phyloP scores from a whole-genome alignment of 2,329 filamentous ascomycete genomes.

The Aspergillus novofumigatus region DNA sequence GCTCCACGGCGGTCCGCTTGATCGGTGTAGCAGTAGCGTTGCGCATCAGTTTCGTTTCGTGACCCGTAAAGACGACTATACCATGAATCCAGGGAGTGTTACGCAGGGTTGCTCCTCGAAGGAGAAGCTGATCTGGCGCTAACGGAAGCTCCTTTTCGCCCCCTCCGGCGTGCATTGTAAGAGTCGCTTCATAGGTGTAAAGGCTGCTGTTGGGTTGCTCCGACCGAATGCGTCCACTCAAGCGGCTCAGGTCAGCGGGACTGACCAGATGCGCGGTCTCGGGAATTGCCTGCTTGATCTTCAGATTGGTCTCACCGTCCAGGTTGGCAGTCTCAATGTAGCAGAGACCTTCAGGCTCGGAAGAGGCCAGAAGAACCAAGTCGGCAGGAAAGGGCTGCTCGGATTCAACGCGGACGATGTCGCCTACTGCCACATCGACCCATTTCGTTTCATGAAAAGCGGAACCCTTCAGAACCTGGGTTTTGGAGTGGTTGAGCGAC shows the following conservation, averaged over 20 bases:
- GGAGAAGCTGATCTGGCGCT: constrained; percentile 85
- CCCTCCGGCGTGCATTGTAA: constrained; percentile 85
- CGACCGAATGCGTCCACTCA: constrained; percentile 82
- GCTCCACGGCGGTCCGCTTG: constrained; percentile 94
- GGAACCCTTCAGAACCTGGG: constrained; percentile 76
- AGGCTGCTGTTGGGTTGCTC: constrained; percentile 98
- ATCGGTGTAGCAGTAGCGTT: constrained; percentile 97
- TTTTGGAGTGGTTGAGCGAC: constrained; percentile 80
- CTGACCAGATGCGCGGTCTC: constrained; percentile 88
- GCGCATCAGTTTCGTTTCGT: constrained; percentile 98
- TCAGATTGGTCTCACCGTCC: constrained; percentile 95
- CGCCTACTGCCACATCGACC: constrained; percentile 89
- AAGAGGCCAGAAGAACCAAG: constrained; percentile 85
- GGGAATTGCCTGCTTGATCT: constrained; percentile 95
- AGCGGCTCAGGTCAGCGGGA: constrained; percentile 74
- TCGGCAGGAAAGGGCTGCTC: constrained; percentile 95
- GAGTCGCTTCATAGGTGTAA: constrained; percentile 94
- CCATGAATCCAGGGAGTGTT: constrained; percentile 98
- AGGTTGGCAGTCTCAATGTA: constrained; percentile 98
- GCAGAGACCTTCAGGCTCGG: constrained; percentile 93
- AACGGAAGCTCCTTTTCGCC: constrained; percentile 89
- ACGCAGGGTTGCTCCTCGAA: constrained; percentile 86
- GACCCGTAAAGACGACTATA: constrained; percentile 92
- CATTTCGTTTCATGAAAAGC: constrained; percentile 83
- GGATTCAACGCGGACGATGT: constrained; percentile 87